Conservation (phyloP, 2,329 filamentous ascomycete species). For the Trichophaea hybrida region DNA sequence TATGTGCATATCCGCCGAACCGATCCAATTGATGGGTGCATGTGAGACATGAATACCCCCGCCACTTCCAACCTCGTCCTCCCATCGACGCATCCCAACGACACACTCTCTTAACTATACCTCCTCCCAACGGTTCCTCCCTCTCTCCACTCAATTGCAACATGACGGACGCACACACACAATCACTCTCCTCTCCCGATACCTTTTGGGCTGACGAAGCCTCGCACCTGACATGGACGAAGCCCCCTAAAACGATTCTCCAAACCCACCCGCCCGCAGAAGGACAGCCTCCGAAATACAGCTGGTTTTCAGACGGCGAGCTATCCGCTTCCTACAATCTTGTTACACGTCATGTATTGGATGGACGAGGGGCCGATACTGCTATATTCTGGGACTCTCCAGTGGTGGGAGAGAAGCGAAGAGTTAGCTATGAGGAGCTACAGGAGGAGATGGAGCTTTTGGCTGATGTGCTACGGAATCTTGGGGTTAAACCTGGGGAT, state of each 20-base stretch:
- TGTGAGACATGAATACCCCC: background rate
- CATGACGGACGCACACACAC: slow-evolving; percentile 1
- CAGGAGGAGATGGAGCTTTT: slow-evolving; percentile 67
- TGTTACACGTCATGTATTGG: slow-evolving; percentile 71
- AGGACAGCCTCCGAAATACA: slow-evolving; percentile 56
- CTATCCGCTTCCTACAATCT: slow-evolving; percentile 89
- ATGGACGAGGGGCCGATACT: slow-evolving; percentile 55
- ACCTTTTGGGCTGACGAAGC: slow-evolving; percentile 65
- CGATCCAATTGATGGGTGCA: background rate
- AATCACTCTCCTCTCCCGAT: slow-evolving; percentile 55
- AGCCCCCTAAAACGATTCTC: slow-evolving; percentile 32
- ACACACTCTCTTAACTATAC: background rate
- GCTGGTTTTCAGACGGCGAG: slow-evolving; percentile 79
- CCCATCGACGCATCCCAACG: too few relatives aligned
- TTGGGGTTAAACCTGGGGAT: slow-evolving; percentile 70
- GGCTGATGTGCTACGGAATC: slow-evolving; percentile 66
- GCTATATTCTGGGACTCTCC: slow-evolving; percentile 84
- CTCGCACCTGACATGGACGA: slow-evolving; percentile 65
- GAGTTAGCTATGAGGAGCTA: slow-evolving; percentile 59
- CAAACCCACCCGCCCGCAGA: slow-evolving; percentile 48
- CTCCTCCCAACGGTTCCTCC: background rate
- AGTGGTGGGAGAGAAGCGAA: slow-evolving; percentile 58
- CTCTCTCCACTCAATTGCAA: background rate
- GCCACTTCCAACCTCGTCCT: background rate
- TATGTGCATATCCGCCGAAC: background rate